phyloP scores from a whole-genome alignment of 495 filamentous ascomycete species.

The Aspergillus mulundensis region DNA sequence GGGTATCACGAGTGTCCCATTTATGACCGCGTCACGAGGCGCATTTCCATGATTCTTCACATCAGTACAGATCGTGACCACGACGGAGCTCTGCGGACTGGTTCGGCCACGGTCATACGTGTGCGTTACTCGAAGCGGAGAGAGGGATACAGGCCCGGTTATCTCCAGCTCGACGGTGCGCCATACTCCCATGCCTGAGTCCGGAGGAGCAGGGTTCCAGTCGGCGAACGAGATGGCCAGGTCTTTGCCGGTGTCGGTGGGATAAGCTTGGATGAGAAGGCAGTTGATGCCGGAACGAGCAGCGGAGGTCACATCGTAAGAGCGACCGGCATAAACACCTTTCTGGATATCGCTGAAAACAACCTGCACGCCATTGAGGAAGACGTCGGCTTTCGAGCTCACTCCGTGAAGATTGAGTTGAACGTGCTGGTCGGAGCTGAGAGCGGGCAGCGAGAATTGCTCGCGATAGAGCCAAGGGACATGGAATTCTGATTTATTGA shows the following conservation, averaged over 20 bases:
- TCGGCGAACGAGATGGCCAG: constrained; percentile 60
- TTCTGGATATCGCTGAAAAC: constrained; percentile 45
- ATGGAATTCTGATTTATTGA: constrained; percentile 44
- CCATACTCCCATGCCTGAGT: constrained; percentile 61
- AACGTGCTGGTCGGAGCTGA: constrained; percentile 40
- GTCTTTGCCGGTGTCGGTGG: constrained; percentile 56
- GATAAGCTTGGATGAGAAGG: constrained; percentile 50
- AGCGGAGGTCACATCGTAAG: constrained; percentile 49
- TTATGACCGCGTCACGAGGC: constrained; percentile 31
- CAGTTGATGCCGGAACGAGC: constrained; percentile 42
- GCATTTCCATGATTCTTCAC: constrained; percentile 46
- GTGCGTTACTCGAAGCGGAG: constrained; percentile 45
- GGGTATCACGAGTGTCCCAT: constrained; percentile 32
- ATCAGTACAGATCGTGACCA: constrained; percentile 43
- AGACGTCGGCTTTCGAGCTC: constrained; percentile 58
- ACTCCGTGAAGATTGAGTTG: constrained; percentile 56
- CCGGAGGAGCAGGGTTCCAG: constrained; percentile 61
- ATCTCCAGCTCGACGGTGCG: constrained; percentile 55
- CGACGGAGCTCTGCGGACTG: constrained; percentile 20
- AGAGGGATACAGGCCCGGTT: constrained; percentile 52
- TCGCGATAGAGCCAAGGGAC: constrained; percentile 61
- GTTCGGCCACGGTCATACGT: constrained; percentile 27
- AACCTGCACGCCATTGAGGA: constrained; percentile 53
- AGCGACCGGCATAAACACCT: constrained; percentile 54
- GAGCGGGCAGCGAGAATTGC: constrained; percentile 42